phyloP scores from a whole-genome alignment of 306 rosid genomes.

The Pachyrhizus erosus region DNA sequence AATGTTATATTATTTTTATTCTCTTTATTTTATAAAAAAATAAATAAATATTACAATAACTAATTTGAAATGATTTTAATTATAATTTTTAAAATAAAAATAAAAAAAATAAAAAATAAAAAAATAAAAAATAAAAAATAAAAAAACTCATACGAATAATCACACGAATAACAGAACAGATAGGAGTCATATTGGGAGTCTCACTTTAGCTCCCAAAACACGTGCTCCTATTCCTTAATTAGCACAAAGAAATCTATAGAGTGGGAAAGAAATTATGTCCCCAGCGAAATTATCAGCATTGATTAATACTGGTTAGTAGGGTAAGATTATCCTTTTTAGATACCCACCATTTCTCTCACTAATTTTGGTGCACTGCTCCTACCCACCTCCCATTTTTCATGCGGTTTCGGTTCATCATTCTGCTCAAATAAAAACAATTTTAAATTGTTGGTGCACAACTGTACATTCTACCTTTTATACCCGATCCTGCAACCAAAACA shows the following conservation, averaged over 20 bases:
- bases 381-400: conserved; percentile 13
- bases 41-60: too few relatives aligned
- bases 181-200: too few relatives aligned
- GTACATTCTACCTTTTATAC: not conserved
- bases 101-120: too few relatives aligned
- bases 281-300: not conserved
- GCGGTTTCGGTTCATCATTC: conserved; percentile 13
- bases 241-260: not conserved
- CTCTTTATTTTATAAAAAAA: too few relatives aligned
- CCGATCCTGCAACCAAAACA: not conserved
- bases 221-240: not conserved
- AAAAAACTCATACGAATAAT: too few relatives aligned
- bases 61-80: too few relatives aligned
- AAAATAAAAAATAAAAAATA: not conserved
- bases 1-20: too few relatives aligned
- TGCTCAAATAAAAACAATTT: not conserved
- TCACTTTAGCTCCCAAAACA: too few relatives aligned
- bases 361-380: conserved; percentile 36
- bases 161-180: too few relatives aligned
- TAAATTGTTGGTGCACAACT: not conserved
- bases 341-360: conserved; percentile 25
- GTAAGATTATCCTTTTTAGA: conserved; percentile 26
- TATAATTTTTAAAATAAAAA: too few relatives aligned
- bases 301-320: not conserved
- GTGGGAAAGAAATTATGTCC: not conserved